phyloP scores from a whole-genome alignment of 1,284 basidiomycete genomes.

The Leccinum huronense region DNA sequence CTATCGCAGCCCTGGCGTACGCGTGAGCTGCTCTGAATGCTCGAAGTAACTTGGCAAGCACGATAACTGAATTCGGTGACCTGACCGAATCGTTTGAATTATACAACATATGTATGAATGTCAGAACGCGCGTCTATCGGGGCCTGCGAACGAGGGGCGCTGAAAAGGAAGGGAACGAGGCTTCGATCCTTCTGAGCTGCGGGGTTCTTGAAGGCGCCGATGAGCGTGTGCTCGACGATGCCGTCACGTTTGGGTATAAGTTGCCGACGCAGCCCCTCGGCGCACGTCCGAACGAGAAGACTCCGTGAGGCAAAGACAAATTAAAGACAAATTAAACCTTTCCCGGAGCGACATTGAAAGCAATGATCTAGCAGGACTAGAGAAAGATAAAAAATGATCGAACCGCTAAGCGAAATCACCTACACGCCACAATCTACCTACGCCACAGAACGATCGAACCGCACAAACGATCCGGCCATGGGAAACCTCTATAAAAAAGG shows the following conservation, averaged over 20 bases:
- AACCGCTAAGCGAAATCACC: too few relatives aligned
- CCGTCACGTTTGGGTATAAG: constrained; percentile 81
- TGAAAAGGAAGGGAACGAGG: constrained; percentile 40
- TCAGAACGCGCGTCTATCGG: not conserved
- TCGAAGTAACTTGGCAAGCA: constrained; percentile 81
- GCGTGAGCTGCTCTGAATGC: constrained; percentile 94
- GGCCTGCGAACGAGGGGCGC: not conserved
- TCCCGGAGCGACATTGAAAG: constrained; percentile 52
- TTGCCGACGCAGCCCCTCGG: constrained; percentile 92
- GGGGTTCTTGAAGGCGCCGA: constrained; percentile 75
- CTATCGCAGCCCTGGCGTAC: constrained; percentile 85
- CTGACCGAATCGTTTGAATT: constrained; percentile 93
- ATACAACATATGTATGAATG: constrained; percentile 93
- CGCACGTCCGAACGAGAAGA: constrained; percentile 56
- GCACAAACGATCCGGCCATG: too few relatives aligned
- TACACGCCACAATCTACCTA: too few relatives aligned
- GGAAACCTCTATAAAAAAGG: too few relatives aligned
- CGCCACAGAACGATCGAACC: too few relatives aligned
- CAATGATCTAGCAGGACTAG: too few relatives aligned
- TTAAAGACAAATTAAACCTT: constrained; percentile 40
- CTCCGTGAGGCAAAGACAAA: too few relatives aligned
- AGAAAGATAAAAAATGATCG: too few relatives aligned
- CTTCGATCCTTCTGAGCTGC: constrained; percentile 70
- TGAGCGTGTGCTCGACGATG: constrained; percentile 85
- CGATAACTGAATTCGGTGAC: constrained; percentile 93